phyloP scores from a whole-genome alignment of 192 early-diverging fungal genomes.

The Coemansia sp. region DNA sequence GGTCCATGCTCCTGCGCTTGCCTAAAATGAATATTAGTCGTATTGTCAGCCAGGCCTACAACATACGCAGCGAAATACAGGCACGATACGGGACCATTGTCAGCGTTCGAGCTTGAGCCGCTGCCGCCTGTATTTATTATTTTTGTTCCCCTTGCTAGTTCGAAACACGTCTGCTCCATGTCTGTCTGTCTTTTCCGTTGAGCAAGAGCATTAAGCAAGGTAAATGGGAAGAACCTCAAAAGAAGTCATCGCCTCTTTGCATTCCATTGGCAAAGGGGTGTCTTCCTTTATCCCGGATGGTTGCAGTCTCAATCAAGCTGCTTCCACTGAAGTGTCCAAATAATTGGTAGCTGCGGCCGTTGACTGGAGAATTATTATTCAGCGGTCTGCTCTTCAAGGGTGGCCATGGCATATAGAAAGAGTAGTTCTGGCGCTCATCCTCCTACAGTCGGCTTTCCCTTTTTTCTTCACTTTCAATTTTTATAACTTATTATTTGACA shows the following conservation, averaged over 20 bases:
- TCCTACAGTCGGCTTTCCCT: neutral
- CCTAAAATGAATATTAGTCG: conserved; percentile 70
- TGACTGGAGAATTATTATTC: neutral
- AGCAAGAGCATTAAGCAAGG: neutral
- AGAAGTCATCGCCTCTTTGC: neutral
- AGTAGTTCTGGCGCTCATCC: neutral
- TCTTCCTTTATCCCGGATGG: neutral
- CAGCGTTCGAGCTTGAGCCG: neutral
- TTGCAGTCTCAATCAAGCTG: neutral
- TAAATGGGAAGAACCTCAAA: neutral
- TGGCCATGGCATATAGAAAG: neutral
- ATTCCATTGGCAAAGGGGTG: neutral
- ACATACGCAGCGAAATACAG: conserved; percentile 68
- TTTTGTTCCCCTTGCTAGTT: neutral
- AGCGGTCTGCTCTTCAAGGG: neutral
- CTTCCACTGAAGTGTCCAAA: neutral
- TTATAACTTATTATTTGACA: neutral
- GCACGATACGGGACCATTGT: conserved; percentile 49
- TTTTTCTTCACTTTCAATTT: neutral
- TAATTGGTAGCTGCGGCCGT: neutral
- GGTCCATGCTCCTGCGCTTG: conserved; percentile 76
- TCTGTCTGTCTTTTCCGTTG: neutral
- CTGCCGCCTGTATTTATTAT: neutral
- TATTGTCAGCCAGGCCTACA: conserved; percentile 69
- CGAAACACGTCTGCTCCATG: neutral